phyloP scores from a whole-genome alignment of 495 filamentous ascomycete genomes.

The Lasiosphaeria ovina region DNA sequence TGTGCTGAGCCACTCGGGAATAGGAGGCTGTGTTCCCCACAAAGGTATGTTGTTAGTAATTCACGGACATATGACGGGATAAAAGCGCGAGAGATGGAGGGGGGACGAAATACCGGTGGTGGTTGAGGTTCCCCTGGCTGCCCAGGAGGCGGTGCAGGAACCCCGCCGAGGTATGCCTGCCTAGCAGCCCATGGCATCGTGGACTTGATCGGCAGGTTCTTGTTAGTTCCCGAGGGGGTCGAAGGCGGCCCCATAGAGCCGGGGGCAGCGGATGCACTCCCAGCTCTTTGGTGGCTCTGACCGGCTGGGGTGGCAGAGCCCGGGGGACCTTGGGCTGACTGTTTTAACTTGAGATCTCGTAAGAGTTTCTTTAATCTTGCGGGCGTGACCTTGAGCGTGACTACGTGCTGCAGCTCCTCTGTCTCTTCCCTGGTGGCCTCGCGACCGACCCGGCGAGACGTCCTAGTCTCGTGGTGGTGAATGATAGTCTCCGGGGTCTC shows the following conservation, averaged over 20 bases:
- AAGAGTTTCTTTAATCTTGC: constrained; percentile 61
- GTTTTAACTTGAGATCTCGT: constrained; percentile 42
- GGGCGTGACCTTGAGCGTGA: constrained; percentile 70
- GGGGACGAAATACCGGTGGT: constrained; percentile 52
- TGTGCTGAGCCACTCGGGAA: constrained; percentile 73
- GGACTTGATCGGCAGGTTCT: constrained; percentile 29
- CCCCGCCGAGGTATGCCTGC: constrained; percentile 58
- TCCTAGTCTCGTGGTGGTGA: constrained; percentile 72
- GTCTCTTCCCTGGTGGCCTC: constrained; percentile 68
- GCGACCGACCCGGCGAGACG: constrained; percentile 56
- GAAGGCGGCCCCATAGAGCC: constrained; percentile 62
- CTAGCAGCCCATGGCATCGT: constrained; percentile 31
- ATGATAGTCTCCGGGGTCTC: constrained; percentile 78
- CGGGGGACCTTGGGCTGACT: constrained; percentile 35
- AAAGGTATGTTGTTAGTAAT: neutral
- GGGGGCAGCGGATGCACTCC: constrained; percentile 48
- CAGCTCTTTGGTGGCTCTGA: constrained; percentile 45
- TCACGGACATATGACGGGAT: neutral
- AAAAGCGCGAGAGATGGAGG: neutral
- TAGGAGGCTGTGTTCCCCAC: constrained; percentile 57
- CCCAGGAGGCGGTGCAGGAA: constrained; percentile 63
- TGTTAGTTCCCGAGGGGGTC: constrained; percentile 39
- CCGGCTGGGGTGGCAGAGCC: constrained; percentile 49
- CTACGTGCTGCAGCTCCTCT: constrained; percentile 63
- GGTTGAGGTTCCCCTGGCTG: constrained; percentile 50